Evolutionary conservation across 768 basidiomycete genomes (phyloP), one percentile per base, ranked within the genome.

Genomic region (Lentinula aciculospora): DNA sequence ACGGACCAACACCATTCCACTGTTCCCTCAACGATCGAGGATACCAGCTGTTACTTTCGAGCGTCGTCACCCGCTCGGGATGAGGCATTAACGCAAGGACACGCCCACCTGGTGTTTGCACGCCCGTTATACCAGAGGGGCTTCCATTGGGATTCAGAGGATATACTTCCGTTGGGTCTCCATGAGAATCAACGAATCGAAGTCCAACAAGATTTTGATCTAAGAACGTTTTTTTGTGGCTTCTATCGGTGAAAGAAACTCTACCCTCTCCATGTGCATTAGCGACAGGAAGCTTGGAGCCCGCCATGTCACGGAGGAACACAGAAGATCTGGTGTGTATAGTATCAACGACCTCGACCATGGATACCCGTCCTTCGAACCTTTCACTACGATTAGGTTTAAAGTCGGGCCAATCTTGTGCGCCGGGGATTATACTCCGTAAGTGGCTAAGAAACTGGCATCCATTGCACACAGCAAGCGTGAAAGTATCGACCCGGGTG

Each of bases 21-120:
- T 80, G 75, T 34, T 69, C 70, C 46, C 25, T 57, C 61, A 88
- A 69, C 28, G 76, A 72, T 5, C 75, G 63, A 1, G 94, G 89
- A 71, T 88, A 92, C 95, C 95, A 99, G 65, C 93, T 95, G 67
- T 95, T 97, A 65, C 87, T 89, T 66, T 90, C 89, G 57, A 90
- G 65, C 29, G 84, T 78, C 19, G 83, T 81, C 4, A 91, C 89
- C 15, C 96, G 84, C 69, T 98, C 97, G 0, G 96, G 95, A 72
- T 98, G 97, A 15, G 97, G 97, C 97, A 99, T 99, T 65, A 98
- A 71, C 1, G 93, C 94, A 56, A 98, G 76, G 8, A 99, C 88
- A n/a, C 94, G 81, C 10, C 97, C 97, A 65, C 86, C 82, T 0
- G 83, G 79, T 6, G 92, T 93, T 63, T 92, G 89, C 25, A 98